Evolutionary conservation across 805 yeast species (phyloP).

Genomic region (Lachancea thermotolerans): DNA sequence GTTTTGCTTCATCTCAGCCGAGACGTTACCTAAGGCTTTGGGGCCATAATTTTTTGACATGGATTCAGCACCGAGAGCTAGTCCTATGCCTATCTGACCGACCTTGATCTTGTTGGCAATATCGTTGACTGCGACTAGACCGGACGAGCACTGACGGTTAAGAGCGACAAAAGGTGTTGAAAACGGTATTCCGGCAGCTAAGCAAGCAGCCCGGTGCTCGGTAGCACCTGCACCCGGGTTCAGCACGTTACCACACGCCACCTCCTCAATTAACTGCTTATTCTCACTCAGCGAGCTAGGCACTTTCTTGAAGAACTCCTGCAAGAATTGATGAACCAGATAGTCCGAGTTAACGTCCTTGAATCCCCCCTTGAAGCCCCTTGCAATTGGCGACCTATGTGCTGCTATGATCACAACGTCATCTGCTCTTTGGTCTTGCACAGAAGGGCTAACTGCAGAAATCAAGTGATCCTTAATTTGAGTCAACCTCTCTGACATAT

Average conservation of each 20-base stretch:
- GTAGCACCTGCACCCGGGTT: slow-evolving; percentile 92
- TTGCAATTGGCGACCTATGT: slow-evolving; percentile 83
- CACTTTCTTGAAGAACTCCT: slow-evolving; percentile 51
- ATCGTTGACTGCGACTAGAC: slow-evolving; percentile 83
- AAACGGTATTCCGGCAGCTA: slow-evolving; percentile 87
- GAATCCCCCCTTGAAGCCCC: slow-evolving; percentile 81
- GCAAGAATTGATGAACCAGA: slow-evolving; percentile 57
- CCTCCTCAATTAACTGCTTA: slow-evolving; percentile 65
- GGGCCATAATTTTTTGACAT: slow-evolving; percentile 92
- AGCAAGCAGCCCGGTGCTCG: slow-evolving; percentile 86
- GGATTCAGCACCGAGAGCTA: slow-evolving; percentile 90
- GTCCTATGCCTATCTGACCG: slow-evolving; percentile 88
- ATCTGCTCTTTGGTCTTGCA: slow-evolving; percentile 51
- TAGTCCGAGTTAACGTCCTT: slow-evolving; percentile 80
- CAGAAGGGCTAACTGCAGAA: slow-evolving; percentile 7
- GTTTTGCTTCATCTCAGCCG: slow-evolving; percentile 40
- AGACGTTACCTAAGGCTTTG: slow-evolving; percentile 56
- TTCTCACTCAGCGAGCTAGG: slow-evolving; percentile 37
- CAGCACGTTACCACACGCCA: slow-evolving; percentile 85
- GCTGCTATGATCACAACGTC: slow-evolving; percentile 91
- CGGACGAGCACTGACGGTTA: slow-evolving; percentile 94
- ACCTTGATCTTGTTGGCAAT: slow-evolving; percentile 79
- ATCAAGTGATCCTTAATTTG: slow-evolving; percentile 26
- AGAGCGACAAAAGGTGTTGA: slow-evolving; percentile 72
- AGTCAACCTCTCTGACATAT: slow-evolving; percentile 27